Conservation (phyloP, 768 basidiomycete genomes). For the Mycena rebaudengoi region DNA sequence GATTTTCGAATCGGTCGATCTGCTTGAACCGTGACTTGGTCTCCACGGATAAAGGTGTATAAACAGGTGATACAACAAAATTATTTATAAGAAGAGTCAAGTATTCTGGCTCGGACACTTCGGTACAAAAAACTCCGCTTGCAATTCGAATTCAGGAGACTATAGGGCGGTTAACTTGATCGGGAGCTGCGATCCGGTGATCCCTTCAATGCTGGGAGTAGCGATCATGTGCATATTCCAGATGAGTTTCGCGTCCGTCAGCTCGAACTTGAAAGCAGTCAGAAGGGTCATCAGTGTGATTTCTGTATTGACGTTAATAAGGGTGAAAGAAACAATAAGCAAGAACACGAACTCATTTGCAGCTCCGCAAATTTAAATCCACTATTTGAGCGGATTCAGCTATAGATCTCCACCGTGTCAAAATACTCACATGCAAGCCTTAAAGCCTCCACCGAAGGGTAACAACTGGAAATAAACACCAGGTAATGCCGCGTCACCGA, state of each 20-base stretch:
- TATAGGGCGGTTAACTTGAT: conserved; percentile 12
- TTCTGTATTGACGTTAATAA: conserved; percentile 12
- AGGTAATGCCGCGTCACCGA: conserved; percentile 40
- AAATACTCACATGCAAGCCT: conserved; percentile 39
- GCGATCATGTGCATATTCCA: conserved; percentile 25
- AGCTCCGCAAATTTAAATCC: conserved; percentile 45
- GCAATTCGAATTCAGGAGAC: too few relatives aligned
- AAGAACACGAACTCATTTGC: conserved; percentile 38
- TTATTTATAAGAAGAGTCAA: too few relatives aligned
- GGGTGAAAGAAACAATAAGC: background rate
- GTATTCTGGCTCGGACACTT: too few relatives aligned
- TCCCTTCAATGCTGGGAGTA: conserved; percentile 12
- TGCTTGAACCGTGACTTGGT: too few relatives aligned
- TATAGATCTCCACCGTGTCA: background rate
- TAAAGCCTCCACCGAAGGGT: conserved; percentile 39
- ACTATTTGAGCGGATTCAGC: conserved; percentile 15
- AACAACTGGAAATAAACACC: conserved; percentile 44
- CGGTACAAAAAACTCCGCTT: too few relatives aligned
- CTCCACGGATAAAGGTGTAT: too few relatives aligned
- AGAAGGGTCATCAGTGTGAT: conserved; percentile 19
- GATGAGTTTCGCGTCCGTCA: conserved; percentile 9
- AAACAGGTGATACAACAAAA: too few relatives aligned
- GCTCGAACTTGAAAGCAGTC: conserved; percentile 17
- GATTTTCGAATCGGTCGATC: too few relatives aligned
- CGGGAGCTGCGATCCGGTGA: conserved; percentile 18